Evolutionary conservation across 306 rosid species (phyloP), one percentile per base, ranked within the genome.

Genomic region (Ziziphus jujuba): DNA sequence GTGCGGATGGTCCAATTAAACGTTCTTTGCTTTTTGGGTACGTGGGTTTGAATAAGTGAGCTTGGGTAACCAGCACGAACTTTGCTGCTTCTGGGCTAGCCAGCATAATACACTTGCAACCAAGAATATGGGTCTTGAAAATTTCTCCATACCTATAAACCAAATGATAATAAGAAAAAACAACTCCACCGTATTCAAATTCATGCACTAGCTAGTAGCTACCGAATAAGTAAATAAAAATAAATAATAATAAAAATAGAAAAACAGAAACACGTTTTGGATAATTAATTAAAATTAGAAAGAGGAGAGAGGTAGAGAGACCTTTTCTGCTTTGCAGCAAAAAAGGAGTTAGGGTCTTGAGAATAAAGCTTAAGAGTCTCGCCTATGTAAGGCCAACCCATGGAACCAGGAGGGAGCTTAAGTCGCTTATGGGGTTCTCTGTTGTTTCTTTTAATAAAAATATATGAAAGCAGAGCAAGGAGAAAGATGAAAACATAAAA

Each of bases 351-450:
- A 1, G 97, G 96, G 64, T 90, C 73, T 68, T 83, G 90, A 40
- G 97, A 84, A 61, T 93, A 88, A 56, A 93, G 81, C 74, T 82
- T 96, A 38, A 86, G 84, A 61, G 97, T 93, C 47, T 93, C 95
- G 66, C 99, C 99, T 24, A 88, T 67, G 81, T 81, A 75, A 1
- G 99, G 99, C 97, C 97, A 93, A 8, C 99, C 97, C 86, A 87
- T 80, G 56, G 97, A 88, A n/a, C 97, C 99, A 7, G 99, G 97
- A 51, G 99, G 99, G 64, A 90, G 97, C 76, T 86, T 56, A 6
- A 78, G 61, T 63, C 35, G 61, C 40, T 66, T 56, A 12, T 61
- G 63, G 28, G 76, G 52, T 63, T 67, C 76, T 79, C 25, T 43
- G 16, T 71, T 59, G 65, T 59, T 36, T 77, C 56, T 53, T 56